Base-by-base conservation (phyloP, 2,329 filamentous ascomycete species). In the Metarhizium robertsii region DNA sequence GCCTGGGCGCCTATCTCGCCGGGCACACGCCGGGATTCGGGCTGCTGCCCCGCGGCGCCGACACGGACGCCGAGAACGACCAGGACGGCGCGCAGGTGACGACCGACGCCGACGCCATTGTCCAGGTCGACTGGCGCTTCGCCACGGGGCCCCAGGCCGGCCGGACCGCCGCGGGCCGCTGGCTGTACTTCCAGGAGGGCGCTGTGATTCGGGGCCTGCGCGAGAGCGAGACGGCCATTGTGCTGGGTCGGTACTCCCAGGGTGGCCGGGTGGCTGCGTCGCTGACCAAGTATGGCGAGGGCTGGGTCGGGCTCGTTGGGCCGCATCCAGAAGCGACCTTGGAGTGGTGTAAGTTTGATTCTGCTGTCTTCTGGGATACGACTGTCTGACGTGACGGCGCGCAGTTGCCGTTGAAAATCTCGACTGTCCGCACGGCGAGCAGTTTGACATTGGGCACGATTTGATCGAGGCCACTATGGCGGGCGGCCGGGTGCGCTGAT, bases 111-210 rank as follows among this genome's bases (percentile, higher is more conserved):
- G 60, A 65, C 50, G 60, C 62, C 11, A 40, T 64, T 5, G 62
- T 64, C 14, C 61, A 64, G 43, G 59, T 65, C 8, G 58, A 66
- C 57, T 66, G 64, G 62, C 55, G 54, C 0, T 65, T 65, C 47
- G 55, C 52, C 16, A 57, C 59, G 4, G 61, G 60, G 13, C 48
- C 54, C 8, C 40, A 53, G 7, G 53, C 58, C 7, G 62, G 63
- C 18, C 50, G 52, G 34, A 61, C 57, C 6, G 53, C 56, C 6
- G 52, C 56, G 45, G 52, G 58, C 30, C 53, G 58, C 10, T 65
- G 64, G 64, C n/a, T 64, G 6, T 66, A 61, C 34, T 66, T 65
- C 48, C 64, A 66, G 47, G 64, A 66, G 34, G 64, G 64, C 11
- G 59, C 60, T 1, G 47, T 58, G 7, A 58, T 65, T n/a, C 59